These are phyloP conservation scores for Carex cristatella DNA, from an alignment of 176 grass and related monocot species.

Conservation along the genomic window DNA sequence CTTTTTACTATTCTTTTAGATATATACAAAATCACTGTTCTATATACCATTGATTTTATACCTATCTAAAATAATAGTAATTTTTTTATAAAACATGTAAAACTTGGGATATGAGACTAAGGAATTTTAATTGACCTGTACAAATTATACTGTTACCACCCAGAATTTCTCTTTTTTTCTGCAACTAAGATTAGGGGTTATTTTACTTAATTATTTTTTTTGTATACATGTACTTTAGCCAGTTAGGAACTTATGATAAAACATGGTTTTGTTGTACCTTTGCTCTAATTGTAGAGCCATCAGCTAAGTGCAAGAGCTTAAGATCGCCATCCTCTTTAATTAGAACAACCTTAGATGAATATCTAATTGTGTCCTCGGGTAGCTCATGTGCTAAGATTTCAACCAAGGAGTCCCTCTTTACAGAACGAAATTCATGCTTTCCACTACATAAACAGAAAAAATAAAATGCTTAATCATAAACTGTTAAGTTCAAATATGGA, in stretches of 20 bases:
- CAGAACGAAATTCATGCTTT: conserved; percentile 44
- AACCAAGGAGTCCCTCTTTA: conserved; percentile 47
- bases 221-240: neutral
- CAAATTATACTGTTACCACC: neutral
- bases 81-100: too few relatives aligned
- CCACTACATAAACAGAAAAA: conserved; percentile 26
- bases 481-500: neutral
- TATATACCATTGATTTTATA: too few relatives aligned
- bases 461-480: neutral
- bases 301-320: conserved; percentile 59
- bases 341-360: conserved; percentile 58
- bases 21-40: too few relatives aligned
- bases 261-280: conserved; percentile 37
- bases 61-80: too few relatives aligned
- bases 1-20: too few relatives aligned
- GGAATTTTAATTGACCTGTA: neutral
- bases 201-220: neutral
- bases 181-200: neutral
- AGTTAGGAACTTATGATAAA: neutral
- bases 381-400: conserved; percentile 46
- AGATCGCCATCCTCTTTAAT: conserved; percentile 37
- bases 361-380: conserved; percentile 51
- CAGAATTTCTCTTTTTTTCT: neutral
- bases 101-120: neutral
- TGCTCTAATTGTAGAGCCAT: conserved; percentile 47